These are phyloP conservation scores for Lodderomyces parapsilosis DNA, from an alignment of 1,139 yeast species.

Conservation along the genomic window DNA sequence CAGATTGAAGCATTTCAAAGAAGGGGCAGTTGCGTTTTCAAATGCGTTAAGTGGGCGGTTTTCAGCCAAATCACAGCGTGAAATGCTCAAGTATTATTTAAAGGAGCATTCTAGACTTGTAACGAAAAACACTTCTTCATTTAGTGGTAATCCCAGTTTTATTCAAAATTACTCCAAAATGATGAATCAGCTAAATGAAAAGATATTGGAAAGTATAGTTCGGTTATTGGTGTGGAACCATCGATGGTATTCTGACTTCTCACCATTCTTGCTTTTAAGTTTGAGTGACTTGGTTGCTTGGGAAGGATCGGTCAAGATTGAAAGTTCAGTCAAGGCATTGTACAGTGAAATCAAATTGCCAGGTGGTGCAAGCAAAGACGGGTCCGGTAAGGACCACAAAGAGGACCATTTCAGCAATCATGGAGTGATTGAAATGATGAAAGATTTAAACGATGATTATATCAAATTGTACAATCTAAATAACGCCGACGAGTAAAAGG, in stretches of 20 bases:
- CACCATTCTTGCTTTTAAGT: slow-evolving; percentile 59
- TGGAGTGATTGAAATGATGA: slow-evolving; percentile 62
- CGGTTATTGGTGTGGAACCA: slow-evolving; percentile 91
- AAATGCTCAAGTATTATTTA: slow-evolving; percentile 65
- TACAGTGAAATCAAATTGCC: slow-evolving; percentile 45
- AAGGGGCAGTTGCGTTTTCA: slow-evolving; percentile 81
- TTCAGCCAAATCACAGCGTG: slow-evolving; percentile 77
- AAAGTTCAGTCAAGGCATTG: slow-evolving; percentile 71
- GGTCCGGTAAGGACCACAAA: slow-evolving; percentile 23
- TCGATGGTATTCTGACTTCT: slow-evolving; percentile 93
- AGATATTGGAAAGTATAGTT: slow-evolving; percentile 68
- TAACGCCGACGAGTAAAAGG: slow-evolving; percentile 37
- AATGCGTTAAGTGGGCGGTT: slow-evolving; percentile 75
- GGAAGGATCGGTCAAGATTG: slow-evolving; percentile 76
- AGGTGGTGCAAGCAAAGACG: slow-evolving; percentile 8
- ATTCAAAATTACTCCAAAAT: slow-evolving; percentile 38
- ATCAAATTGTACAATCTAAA: slow-evolving; percentile 46
- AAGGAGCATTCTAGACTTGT: slow-evolving; percentile 42
- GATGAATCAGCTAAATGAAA: slow-evolving; percentile 53
- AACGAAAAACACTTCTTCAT: slow-evolving; percentile 22
- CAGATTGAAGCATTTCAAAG: slow-evolving; percentile 75
- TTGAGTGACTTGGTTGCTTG: slow-evolving; percentile 64
- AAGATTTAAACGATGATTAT: slow-evolving; percentile 45
- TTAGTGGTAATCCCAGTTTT: slow-evolving; percentile 16
- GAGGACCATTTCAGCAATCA: slow-evolving; percentile 34